Evolutionary conservation across 129 eudicot species (phyloP), one percentile per base, ranked within the genome.

Genomic region (Erigeron canadensis): DNA sequence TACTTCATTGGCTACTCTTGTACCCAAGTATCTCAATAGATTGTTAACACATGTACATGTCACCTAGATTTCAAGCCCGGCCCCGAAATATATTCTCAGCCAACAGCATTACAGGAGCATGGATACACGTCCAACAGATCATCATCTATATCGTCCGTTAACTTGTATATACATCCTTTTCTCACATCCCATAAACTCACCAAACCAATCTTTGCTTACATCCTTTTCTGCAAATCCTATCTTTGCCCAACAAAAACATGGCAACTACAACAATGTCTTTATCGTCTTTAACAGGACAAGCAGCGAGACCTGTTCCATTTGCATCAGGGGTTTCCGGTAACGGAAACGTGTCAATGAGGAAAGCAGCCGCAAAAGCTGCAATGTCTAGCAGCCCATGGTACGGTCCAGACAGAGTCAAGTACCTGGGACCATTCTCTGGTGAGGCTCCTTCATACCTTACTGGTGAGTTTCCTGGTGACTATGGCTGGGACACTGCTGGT

Each of bases 181-280:
- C 45, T 15, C 18, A n/a, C 8, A 15, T 48, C 18, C 7, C 15
- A 48, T n/a, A 48, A 15, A 48, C 19, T 48, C 55, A 48, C 19
- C 18, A 6, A 48, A 4, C n/a, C 55, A 48, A 48, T 17, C 5
- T 15, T 15, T 0, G 4, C 13, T 48, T 48, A 23, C 55, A 15
- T 48, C 5, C 55, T 48, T 48, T 7, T 13, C 7, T 13, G 55
- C 55, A 48, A 48, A 48, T 10, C 10, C 54, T 23, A 23, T 23
- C 34, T 23, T 23, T 2, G 2, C 2, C 34, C 2, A 23, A 23
- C 34, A 23, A 23, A 23, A 23, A 23, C 15, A 57, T 58, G 76
- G 76, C 76, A 42, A 42, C 76, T 58, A 42, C 76, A 71, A 42
- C 65, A 18, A 71, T 71, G 28, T 22, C 76, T 8, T 55, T 71